Percentiles rank a stretch among this genome's conserved stretches.
These are phyloP conservation scores for Diplodia mutila DNA, from an alignment of 2,329 filamentous ascomycete genomes.

Conservation along the genomic window DNA sequence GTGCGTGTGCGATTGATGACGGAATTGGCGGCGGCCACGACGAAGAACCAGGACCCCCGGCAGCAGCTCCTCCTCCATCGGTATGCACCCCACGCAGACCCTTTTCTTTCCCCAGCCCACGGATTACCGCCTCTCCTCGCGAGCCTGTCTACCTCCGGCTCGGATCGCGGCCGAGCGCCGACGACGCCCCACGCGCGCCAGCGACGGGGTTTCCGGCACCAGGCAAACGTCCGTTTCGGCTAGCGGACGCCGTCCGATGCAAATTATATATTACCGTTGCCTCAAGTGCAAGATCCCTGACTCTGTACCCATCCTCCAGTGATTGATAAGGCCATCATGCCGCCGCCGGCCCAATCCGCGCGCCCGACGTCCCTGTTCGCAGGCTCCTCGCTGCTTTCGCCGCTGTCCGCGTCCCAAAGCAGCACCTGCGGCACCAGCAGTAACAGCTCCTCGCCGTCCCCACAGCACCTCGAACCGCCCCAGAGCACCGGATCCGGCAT, in stretches of 20 bases:
- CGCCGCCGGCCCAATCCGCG: slow-evolving; percentile 3
- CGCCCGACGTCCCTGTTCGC: slow-evolving; percentile 8
- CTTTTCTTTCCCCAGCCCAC: not conserved
- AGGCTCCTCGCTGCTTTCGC: not conserved
- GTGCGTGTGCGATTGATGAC: slow-evolving; percentile 11
- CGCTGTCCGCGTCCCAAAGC: not conserved
- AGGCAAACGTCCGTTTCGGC: not conserved
- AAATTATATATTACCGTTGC: slow-evolving; percentile 7
- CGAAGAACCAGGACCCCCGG: not conserved
- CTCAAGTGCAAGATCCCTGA: not conserved
- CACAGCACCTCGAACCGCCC: slow-evolving; percentile 3
- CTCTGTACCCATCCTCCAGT: slow-evolving; percentile 1
- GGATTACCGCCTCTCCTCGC: not conserved
- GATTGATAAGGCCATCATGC: slow-evolving; percentile 17
- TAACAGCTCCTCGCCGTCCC: not conserved
- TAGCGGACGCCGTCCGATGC: not conserved
- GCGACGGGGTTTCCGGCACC: slow-evolving; percentile 7
- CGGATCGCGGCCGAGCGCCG: slow-evolving; percentile 16
- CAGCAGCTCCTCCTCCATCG: not conserved
- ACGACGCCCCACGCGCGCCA: not conserved
- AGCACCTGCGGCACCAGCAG: not conserved
- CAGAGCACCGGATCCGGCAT: not conserved
- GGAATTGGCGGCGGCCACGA: not conserved
- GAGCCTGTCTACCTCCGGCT: not conserved
- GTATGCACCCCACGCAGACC: not conserved